These are phyloP conservation scores for Mucor irregularis DNA, from an alignment of 371 early-diverging fungal species.

Conservation along the genomic window DNA sequence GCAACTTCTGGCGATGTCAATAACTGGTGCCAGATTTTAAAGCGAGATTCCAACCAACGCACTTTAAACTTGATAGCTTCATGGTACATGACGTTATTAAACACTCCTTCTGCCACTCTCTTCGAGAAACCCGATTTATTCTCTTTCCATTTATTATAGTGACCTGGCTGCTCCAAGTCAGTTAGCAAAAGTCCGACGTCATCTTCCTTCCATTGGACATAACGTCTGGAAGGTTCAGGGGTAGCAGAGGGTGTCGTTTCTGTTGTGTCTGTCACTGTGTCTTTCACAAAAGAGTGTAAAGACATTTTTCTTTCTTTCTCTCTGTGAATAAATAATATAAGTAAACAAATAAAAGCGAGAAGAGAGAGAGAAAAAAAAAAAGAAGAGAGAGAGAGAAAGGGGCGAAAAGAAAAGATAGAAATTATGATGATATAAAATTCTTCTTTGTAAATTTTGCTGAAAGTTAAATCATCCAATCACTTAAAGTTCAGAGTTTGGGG, in stretches of 20 bases:
- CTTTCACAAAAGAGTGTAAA: background rate
- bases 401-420: too few relatives aligned
- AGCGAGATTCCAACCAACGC: constrained; percentile 38
- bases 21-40: constrained; percentile 22
- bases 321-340: too few relatives aligned
- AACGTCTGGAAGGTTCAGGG: constrained; percentile 30
- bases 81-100: constrained; percentile 33
- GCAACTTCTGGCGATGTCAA: constrained; percentile 17
- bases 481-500: too few relatives aligned
- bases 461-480: too few relatives aligned
- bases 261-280: too few relatives aligned
- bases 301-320: too few relatives aligned
- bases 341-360: too few relatives aligned
- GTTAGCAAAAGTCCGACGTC: constrained; percentile 30
- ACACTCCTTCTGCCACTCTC: constrained; percentile 33
- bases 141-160: constrained; percentile 36
- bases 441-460: too few relatives aligned
- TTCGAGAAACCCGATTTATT: constrained; percentile 41
- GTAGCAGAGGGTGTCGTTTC: constrained; percentile 2
- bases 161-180: constrained; percentile 34
- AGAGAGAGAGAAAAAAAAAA: too few relatives aligned
- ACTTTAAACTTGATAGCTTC: constrained; percentile 46
- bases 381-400: too few relatives aligned
- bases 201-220: constrained; percentile 37
- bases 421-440: too few relatives aligned